A percentile compares a stretch with the other conserved stretches of the same genome.
Evolutionary conservation across 2,329 filamentous ascomycete genomes (phyloP).

Genomic region (Rugonectria rugulosa): DNA sequence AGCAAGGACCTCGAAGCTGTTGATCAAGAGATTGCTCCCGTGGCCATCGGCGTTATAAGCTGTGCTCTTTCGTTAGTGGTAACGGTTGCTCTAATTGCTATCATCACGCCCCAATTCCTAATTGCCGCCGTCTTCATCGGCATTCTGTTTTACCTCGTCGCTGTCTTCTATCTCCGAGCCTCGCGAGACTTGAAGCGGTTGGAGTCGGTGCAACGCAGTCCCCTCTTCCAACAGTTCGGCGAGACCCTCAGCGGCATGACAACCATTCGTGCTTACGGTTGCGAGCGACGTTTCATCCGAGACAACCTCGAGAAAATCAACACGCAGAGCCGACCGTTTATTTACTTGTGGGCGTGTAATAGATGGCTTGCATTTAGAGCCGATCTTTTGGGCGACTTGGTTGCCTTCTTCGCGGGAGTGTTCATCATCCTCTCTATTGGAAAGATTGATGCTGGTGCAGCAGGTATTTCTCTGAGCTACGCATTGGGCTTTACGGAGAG

Average conservation of each 20-base stretch:
- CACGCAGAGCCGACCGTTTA: constrained; percentile 89
- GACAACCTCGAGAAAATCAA: constrained; percentile 92
- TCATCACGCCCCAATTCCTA: constrained; percentile 90
- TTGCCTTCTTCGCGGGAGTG: constrained; percentile 90
- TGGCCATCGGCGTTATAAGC: constrained; percentile 80
- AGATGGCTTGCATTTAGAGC: constrained; percentile 95
- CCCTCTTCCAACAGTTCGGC: constrained; percentile 96
- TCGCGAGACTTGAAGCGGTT: constrained; percentile 96
- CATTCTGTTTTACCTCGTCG: constrained; percentile 81
- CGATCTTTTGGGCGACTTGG: constrained; percentile 87
- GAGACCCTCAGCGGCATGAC: constrained; percentile 95
- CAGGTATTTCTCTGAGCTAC: constrained; percentile 93
- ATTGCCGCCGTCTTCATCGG: constrained; percentile 88
- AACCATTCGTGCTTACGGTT: constrained; percentile 95
- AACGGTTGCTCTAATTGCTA: constrained; percentile 85
- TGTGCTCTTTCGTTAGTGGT: constrained; percentile 75
- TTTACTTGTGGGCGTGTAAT: constrained; percentile 96
- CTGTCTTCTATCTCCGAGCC: constrained; percentile 86
- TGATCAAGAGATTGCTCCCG: constrained; percentile 93
- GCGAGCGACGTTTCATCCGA: constrained; percentile 89
- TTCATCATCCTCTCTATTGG: constrained; percentile 89
- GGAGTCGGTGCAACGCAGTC: constrained; percentile 92
- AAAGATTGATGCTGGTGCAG: constrained; percentile 86
- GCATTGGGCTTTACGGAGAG: constrained; percentile 98
- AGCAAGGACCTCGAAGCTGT: constrained; percentile 96